Evolutionary conservation across 2,329 filamentous ascomycete species (phyloP), one percentile per base, ranked within the genome.

Genomic region (Bertia moriformis): DNA sequence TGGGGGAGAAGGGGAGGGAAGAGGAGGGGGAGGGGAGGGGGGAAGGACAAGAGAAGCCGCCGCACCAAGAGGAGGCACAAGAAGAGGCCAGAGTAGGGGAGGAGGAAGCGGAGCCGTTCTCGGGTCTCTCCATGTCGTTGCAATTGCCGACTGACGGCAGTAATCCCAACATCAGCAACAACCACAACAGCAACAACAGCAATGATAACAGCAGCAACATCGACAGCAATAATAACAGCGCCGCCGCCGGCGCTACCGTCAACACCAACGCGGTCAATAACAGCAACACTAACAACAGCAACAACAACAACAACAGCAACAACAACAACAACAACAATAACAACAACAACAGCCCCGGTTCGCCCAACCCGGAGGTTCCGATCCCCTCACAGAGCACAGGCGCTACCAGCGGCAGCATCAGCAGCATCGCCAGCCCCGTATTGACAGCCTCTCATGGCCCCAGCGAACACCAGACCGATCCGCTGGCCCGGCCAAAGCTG

Each of bases 401-500:
- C 7, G 7, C 7, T 10, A 27, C 22, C 7, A 27, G 22, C 22
- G 22, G 7, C n/a, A 10, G 7, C 7, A 7, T 7, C 7, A 10
- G 7, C 22, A 27, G 22, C 22, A 27, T 27, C 22, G 22, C 22
- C 22, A 27, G 7, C 22, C n/a, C n/a, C n/a, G n/a, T n/a, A n/a
- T n/a, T n/a, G n/a, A n/a, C n/a, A n/a, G n/a, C n/a, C n/a, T n/a
- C n/a, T n/a, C n/a, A n/a, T n/a, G n/a, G n/a, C n/a, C n/a, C n/a
- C n/a, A 27, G 20, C 41, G 24, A 12, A 27, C n/a, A n/a, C n/a
- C n/a, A n/a, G n/a, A 10, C 35, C 24, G 3, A 22, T 18, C 18
- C 39, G 38, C 17, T 18, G 17, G 45, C n/a, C 43, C 44, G 14
- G 45, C 38, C 47, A 32, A 56, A 51, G 41, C 42, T 52, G 12